Evolutionary conservation across 305 asterid genomes (phyloP).

Genomic region (Solanum hybrid): DNA sequence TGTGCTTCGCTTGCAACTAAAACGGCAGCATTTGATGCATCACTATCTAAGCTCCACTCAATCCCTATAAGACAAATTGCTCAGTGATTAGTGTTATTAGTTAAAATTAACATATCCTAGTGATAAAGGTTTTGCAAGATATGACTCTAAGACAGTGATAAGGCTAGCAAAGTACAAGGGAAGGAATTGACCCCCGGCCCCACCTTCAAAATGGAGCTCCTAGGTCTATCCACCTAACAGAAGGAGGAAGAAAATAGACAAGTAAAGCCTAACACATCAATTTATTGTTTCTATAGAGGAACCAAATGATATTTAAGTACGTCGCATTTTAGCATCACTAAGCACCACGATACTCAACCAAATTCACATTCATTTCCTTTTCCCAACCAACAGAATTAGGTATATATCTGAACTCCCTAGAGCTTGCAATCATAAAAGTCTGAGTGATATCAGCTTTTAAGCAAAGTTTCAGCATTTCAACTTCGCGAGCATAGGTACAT

Average conservation of each 20-base stretch:
- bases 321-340: not conserved
- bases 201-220: constrained; percentile 1
- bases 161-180: not conserved
- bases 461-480: not conserved
- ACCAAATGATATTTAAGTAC: not conserved
- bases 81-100: not conserved
- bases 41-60: constrained; percentile 97
- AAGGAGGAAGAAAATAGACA: not conserved
- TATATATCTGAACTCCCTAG: not conserved
- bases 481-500: not conserved
- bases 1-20: constrained; percentile 99
- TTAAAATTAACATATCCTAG: not conserved
- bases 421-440: not conserved
- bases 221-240: not conserved
- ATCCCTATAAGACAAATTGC: constrained; percentile 46
- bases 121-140: not conserved
- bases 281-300: not conserved
- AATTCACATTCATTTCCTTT: not conserved
- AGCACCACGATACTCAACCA: not conserved
- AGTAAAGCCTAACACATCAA: not conserved
- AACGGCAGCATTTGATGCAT: constrained; percentile 91
- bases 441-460: not conserved
- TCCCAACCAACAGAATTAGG: not conserved
- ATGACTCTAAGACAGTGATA: not conserved
- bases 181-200: not conserved